Base-by-base conservation (phyloP, 345 rosid genomes). In the Populus alba region DNA sequence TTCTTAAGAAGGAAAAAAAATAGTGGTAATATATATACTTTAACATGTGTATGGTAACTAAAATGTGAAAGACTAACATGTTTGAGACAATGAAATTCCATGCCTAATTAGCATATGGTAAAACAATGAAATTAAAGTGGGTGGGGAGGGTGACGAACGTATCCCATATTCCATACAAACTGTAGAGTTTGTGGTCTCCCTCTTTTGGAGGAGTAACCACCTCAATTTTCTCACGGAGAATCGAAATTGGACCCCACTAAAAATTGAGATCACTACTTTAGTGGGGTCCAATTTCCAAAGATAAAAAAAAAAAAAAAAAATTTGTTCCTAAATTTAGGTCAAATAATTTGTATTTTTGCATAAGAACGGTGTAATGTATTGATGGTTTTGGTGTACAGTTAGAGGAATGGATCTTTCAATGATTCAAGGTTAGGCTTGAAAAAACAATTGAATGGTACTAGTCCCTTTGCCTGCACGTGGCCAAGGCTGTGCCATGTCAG, bases 361-460 rank as follows among this genome's bases (percentile, higher is more conserved):
- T 49, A 71, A 47, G 39, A 57, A 77, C 55, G 38, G 61, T 25
- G 79, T 25, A 55, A 49, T 59, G 45, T 41, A 73, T 57, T 15
- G 8, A 49, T 25, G 86, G 22, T 69, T 79, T 83, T 45, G 79
- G 70, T 72, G 45, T 6, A 31, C 41, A 38, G 70, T 78, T 81
- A 83, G 81, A 78, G 51, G 75, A 47, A 74, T 71, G 84, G 38
- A 31, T 63, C 80, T 83, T 63, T 79, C 85, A 81, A 55, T 71
- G 47, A 31, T 35, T 53, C 51, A 66, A 45, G 1, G 16, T 51
- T 51, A 51, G 59, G 20, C 59, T 51, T 7, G 22, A 51, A 18
- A 51, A 20, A 18, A 18, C n/a, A 51, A 51, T 11, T 45, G 6
- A 45, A 45, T 45, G 51, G 51, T 13, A 3, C 15, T 13, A 4